A percentile compares a stretch with the other conserved stretches of the same genome.
These are phyloP conservation scores for Barnettozyma wickerhamii DNA, from an alignment of 805 yeast species.

Conservation along the genomic window DNA sequence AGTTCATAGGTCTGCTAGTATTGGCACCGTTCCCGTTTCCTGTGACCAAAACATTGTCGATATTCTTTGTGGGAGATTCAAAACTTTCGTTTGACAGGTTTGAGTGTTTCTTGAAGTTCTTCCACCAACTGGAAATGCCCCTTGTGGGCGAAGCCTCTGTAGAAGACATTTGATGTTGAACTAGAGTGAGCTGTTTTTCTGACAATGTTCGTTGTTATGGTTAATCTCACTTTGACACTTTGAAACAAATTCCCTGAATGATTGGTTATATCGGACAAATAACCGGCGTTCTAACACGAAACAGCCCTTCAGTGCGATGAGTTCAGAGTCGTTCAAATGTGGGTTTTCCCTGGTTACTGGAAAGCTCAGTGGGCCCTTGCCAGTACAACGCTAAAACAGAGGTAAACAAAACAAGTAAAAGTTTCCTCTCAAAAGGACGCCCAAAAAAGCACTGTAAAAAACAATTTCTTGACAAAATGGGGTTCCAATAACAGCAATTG, in stretches of 20 bases:
- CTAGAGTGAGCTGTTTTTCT: neutral
- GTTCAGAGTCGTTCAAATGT: too few relatives aligned
- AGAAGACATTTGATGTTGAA: slow-evolving; percentile 18
- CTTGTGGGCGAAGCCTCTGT: slow-evolving; percentile 29
- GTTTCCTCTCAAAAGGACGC: neutral
- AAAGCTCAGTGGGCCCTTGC: too few relatives aligned
- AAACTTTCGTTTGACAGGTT: slow-evolving; percentile 21
- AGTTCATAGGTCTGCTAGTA: slow-evolving; percentile 28
- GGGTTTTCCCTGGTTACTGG: too few relatives aligned
- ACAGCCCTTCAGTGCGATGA: too few relatives aligned
- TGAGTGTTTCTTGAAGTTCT: slow-evolving; percentile 30
- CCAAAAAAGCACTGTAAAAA: neutral
- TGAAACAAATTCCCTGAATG: neutral
- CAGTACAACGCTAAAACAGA: too few relatives aligned
- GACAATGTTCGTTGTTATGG: neutral
- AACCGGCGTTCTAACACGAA: too few relatives aligned
- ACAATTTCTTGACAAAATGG: neutral
- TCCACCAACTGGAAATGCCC: slow-evolving; percentile 38
- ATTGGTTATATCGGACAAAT: too few relatives aligned
- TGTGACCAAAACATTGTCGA: slow-evolving; percentile 15
- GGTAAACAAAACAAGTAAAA: too few relatives aligned
- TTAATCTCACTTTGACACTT: neutral
- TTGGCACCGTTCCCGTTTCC: neutral
- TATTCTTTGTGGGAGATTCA: slow-evolving; percentile 6
- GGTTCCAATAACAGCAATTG: too few relatives aligned